Conservation (phyloP, 176 grass and related monocot species). For the Raddia distichophylla region DNA sequence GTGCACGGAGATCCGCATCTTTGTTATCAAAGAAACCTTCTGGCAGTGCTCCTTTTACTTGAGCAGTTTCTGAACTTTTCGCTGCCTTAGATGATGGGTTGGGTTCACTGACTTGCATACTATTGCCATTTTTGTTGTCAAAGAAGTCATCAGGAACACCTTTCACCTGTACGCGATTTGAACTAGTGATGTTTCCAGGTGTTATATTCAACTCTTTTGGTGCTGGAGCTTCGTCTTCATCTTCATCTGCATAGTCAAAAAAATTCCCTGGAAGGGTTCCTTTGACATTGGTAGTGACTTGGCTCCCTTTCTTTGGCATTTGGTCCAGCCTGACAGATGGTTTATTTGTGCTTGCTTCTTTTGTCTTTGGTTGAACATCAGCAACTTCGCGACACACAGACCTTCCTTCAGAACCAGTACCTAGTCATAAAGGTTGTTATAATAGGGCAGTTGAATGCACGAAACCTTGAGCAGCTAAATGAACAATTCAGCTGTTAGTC, state of each 20-base stretch:
- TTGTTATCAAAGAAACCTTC: conserved; percentile 99
- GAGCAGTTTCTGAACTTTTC: conserved; percentile 41
- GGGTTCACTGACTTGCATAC: conserved; percentile 46
- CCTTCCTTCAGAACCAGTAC: conserved; percentile 52
- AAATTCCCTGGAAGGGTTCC: conserved; percentile 55
- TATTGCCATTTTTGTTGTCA: conserved; percentile 37
- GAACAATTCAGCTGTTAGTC: not conserved
- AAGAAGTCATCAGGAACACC: conserved; percentile 72
- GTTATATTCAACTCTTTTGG: conserved; percentile 49
- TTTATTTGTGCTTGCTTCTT: conserved; percentile 48
- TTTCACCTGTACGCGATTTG: conserved; percentile 51
- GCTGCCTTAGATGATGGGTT: conserved; percentile 35
- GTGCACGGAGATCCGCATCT: conserved; percentile 92
- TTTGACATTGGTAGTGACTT: conserved; percentile 34
- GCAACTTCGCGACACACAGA: conserved; percentile 42
- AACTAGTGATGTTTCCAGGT: conserved; percentile 33
- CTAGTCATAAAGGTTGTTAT: conserved; percentile 52
- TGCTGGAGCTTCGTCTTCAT: conserved; percentile 48
- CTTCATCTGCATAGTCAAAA: conserved; percentile 57
- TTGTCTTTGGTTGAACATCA: conserved; percentile 31
- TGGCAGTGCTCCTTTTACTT: conserved; percentile 69
- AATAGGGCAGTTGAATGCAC: conserved; percentile 14
- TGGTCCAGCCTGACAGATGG: conserved; percentile 37
- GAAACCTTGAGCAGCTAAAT: conserved; percentile 27
- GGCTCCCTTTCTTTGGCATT: conserved; percentile 41